Conservation (phyloP, 1,139 yeast genomes). For the Pichia sp. region DNA sequence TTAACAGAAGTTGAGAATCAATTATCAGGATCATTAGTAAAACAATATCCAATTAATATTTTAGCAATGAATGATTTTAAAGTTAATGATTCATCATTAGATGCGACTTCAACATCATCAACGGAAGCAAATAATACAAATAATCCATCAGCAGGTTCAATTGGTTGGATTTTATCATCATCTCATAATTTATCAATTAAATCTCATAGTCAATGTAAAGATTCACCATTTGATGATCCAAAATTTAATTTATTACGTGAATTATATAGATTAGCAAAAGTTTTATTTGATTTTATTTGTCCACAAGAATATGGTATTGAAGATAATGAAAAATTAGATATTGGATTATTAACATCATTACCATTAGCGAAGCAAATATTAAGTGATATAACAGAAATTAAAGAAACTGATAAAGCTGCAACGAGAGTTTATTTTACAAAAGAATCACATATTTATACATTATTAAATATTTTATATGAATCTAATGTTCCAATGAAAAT, state of each 20-base stretch:
- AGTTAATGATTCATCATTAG: conserved; percentile 36
- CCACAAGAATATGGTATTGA: conserved; percentile 99
- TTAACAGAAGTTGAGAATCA: conserved; percentile 22
- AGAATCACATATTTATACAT: conserved; percentile 93
- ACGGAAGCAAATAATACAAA: conserved; percentile 20
- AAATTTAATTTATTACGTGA: conserved; percentile 79
- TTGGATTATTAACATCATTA: conserved; percentile 87
- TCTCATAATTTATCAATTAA: conserved; percentile 26
- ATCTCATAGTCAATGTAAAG: conserved; percentile 20
- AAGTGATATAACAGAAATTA: conserved; percentile 73
- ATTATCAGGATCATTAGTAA: conserved; percentile 52
- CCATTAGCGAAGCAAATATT: conserved; percentile 89
- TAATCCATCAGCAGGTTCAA: conserved; percentile 47
- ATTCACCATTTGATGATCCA: conserved; percentile 73
- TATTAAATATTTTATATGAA: conserved; percentile 84
- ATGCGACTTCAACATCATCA: conserved; percentile 30
- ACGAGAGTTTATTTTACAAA: conserved; percentile 90
- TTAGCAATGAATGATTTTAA: conserved; percentile 73
- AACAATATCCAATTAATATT: conserved; percentile 74
- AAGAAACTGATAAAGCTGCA: conserved; percentile 70
- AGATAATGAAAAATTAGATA: conserved; percentile 90
- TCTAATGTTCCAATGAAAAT: conserved; percentile 93
- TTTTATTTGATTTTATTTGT: conserved; percentile 91
- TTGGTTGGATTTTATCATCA: conserved; percentile 69
- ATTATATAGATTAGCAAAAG: conserved; percentile 82